Percentiles rank a stretch among this genome's conserved stretches.
These are phyloP conservation scores for Parastagonospora nodorum DNA, from an alignment of 2,329 filamentous ascomycete genomes.

Conservation along the genomic window DNA sequence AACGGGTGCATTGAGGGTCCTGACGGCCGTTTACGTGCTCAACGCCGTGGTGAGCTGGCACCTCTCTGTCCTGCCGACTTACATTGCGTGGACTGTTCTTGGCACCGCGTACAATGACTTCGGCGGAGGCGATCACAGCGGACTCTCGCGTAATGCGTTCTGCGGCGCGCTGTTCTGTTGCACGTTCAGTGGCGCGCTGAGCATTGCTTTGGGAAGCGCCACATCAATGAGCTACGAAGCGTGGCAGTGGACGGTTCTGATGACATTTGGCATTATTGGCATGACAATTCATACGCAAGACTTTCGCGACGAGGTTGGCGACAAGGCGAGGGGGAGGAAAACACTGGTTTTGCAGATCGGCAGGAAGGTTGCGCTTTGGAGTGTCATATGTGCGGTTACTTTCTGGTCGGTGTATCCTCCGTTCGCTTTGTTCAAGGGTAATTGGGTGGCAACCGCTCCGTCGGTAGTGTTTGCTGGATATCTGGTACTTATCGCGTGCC, in stretches of 20 bases:
- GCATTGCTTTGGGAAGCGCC: constrained; percentile 21
- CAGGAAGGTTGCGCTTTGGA: constrained; percentile 10
- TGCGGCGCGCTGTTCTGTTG: constrained; percentile 36
- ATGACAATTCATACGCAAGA: constrained; percentile 50
- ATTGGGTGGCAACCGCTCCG: constrained; percentile 1
- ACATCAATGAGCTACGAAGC: constrained; percentile 7
- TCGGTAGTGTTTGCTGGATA: constrained; percentile 3
- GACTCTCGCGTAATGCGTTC: constrained; percentile 34
- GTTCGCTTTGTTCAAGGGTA: constrained; percentile 5
- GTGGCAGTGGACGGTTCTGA: constrained; percentile 39
- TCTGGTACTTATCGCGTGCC: constrained; percentile 1
- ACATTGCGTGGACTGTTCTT: constrained; percentile 20
- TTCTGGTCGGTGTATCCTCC: constrained; percentile 17
- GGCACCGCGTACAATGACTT: constrained; percentile 38
- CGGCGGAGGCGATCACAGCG: constrained; percentile 31
- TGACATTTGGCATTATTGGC: constrained; percentile 30
- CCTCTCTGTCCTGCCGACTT: constrained; percentile 11
- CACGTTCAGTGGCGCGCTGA: constrained; percentile 36
- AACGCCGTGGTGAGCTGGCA: constrained; percentile 6
- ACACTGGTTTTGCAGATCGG: constrained; percentile 81
- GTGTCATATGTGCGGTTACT: constrained; percentile 8
- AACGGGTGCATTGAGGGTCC: constrained; percentile 17
- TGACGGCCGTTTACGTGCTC: constrained; percentile 1
- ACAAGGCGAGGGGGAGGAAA: constrained; percentile 75
- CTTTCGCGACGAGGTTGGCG: constrained; percentile 40